These are phyloP conservation scores for Trebouxia gelatinosa DNA, from an alignment of 163 green algal species.

Conservation along the genomic window DNA sequence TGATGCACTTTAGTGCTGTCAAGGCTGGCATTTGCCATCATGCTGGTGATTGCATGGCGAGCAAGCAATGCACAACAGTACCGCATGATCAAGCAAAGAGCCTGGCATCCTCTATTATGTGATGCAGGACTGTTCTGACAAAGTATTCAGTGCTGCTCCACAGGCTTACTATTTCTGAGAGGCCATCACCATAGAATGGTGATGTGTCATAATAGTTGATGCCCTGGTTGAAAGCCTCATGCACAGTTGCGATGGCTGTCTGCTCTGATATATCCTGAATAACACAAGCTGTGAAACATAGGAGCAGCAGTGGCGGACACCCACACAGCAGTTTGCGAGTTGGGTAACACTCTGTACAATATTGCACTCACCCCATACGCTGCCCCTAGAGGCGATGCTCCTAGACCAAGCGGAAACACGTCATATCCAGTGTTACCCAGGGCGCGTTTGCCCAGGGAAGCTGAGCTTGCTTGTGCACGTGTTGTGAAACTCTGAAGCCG, in stretches of 20 bases:
- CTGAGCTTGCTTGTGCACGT: too few species aligned
- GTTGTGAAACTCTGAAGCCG: too few species aligned
- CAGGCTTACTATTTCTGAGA: conserved; percentile 30
- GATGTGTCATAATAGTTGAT: conserved; percentile 98
- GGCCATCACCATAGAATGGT: conserved; percentile 81
- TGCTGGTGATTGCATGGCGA: too few species aligned
- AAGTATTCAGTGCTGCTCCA: neutral
- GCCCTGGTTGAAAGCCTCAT: conserved; percentile 75
- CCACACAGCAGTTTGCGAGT: neutral
- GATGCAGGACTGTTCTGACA: too few species aligned
- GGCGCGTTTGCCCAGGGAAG: too few species aligned
- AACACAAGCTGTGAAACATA: too few species aligned
- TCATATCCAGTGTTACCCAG: conserved; percentile 86
- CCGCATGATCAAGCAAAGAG: too few species aligned
- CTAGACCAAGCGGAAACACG: conserved; percentile 88
- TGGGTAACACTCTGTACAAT: neutral
- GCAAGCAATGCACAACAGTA: too few species aligned
- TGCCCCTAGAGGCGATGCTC: conserved; percentile 82
- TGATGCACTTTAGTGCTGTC: too few species aligned
- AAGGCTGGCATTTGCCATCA: too few species aligned
- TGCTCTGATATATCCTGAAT: conserved; percentile 56
- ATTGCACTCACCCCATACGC: conserved; percentile 71
- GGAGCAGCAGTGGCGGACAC: neutral
- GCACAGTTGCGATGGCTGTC: conserved; percentile 66
- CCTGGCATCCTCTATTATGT: too few species aligned